Evolutionary conservation across 768 basidiomycete species (phyloP).

Genomic region (Amanita muscaria): DNA sequence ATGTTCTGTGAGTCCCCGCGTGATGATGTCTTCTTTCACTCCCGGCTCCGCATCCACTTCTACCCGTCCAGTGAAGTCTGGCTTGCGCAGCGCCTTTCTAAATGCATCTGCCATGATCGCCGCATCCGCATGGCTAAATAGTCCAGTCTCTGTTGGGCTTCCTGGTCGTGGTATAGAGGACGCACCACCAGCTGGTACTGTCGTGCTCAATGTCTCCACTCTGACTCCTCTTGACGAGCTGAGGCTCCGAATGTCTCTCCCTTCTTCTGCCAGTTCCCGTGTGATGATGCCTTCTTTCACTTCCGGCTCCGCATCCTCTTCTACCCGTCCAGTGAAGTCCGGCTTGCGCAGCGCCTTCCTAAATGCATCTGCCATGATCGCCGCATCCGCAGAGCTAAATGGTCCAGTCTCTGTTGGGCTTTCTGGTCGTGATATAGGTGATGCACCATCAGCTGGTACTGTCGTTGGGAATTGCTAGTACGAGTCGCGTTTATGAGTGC

Average conservation of each 20-base stretch:
- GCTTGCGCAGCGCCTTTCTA: constrained; percentile 79
- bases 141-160: constrained; percentile 55
- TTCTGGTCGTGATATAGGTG: constrained; percentile 54
- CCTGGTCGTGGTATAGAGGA: constrained; percentile 60
- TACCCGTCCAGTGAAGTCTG: constrained; percentile 67
- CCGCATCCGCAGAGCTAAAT: constrained; percentile 80
- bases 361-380: constrained; percentile 91
- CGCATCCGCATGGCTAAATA: constrained; percentile 78
- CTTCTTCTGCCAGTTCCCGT: constrained; percentile 80
- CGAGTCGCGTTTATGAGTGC: too few species aligned
- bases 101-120: constrained; percentile 93
- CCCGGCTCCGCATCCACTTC: constrained; percentile 59
- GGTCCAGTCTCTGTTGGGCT: constrained; percentile 58
- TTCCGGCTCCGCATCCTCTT: constrained; percentile 54
- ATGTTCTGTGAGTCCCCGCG: constrained; percentile 74
- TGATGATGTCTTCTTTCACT: constrained; percentile 39
- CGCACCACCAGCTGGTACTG: constrained; percentile 69
- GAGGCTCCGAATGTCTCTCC: constrained; percentile 81
- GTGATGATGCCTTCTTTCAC: constrained; percentile 41
- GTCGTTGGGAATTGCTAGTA: too few species aligned
- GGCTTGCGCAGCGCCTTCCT: constrained; percentile 83
- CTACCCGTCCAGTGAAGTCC: constrained; percentile 66
- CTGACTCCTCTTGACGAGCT: constrained; percentile 69
- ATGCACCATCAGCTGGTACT: constrained; percentile 74
- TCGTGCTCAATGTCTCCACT: constrained; percentile 64